Evolutionary conservation across 352 stramenopile species (phyloP).

Genomic region (Globisporangium apiculatum): DNA sequence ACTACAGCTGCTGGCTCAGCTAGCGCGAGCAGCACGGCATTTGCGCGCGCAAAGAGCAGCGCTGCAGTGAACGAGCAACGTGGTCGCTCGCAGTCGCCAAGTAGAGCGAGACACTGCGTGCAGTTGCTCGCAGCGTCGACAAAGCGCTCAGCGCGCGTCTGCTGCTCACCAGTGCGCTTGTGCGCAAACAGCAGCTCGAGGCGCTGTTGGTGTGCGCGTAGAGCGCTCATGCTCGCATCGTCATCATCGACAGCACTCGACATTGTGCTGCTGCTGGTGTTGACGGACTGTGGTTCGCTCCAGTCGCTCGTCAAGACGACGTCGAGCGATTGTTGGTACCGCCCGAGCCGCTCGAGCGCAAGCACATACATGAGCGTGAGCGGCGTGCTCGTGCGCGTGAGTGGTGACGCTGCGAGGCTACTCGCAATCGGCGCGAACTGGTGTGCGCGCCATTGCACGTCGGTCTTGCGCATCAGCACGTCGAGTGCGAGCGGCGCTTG

Average conservation of each 20-base stretch:
- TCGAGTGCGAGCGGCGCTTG: constrained; percentile 19
- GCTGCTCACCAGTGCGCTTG: constrained; percentile 19
- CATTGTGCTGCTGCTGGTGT: neutral
- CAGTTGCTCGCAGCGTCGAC: constrained; percentile 15
- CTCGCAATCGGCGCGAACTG: constrained; percentile 13
- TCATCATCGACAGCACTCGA: neutral
- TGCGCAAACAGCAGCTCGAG: constrained; percentile 11
- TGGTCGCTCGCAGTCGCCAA: neutral
- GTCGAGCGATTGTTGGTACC: constrained; percentile 17
- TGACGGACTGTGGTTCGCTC: neutral
- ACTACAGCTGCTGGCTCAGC: neutral
- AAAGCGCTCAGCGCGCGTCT: constrained; percentile 6
- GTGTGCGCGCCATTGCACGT: constrained; percentile 16
- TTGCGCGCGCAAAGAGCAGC: constrained; percentile 18
- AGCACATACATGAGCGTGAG: constrained; percentile 21
- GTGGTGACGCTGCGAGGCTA: constrained; percentile 14
- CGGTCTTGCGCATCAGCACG: constrained; percentile 10
- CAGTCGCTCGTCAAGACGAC: neutral
- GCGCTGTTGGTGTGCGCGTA: constrained; percentile 9
- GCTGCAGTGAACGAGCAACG: constrained; percentile 11
- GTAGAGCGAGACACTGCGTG: constrained; percentile 16
- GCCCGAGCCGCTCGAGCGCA: constrained; percentile 15
- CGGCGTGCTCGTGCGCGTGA: constrained; percentile 8
- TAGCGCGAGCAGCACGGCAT: constrained; percentile 10
- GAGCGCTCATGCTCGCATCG: neutral